Percentiles rank a stretch among this genome's conserved stretches.
Conservation (phyloP, 768 basidiomycete genomes). For the Amanita rimosa region DNA sequence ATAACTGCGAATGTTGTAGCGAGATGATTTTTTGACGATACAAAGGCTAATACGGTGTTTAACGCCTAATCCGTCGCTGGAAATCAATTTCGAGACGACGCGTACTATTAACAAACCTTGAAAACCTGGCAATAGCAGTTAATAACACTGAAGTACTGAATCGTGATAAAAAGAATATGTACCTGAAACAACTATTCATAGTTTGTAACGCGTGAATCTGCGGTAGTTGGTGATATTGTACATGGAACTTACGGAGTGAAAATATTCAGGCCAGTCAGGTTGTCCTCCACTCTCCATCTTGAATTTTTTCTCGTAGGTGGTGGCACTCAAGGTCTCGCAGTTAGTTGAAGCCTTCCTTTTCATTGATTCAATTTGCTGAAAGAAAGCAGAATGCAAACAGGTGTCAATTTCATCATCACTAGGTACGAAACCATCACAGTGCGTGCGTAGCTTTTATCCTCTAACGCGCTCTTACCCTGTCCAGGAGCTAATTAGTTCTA, state of each 20-base stretch:
- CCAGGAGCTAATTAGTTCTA: not conserved
- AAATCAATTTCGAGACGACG: not conserved
- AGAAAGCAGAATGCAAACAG: not conserved
- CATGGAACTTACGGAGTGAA: conserved; percentile 33
- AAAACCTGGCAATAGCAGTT: conserved; percentile 28
- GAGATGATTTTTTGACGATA: conserved; percentile 70
- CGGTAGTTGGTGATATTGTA: not conserved
- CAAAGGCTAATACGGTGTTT: conserved; percentile 83
- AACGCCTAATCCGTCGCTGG: conserved; percentile 36
- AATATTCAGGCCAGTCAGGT: conserved; percentile 51
- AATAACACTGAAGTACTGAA: not conserved
- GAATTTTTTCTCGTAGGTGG: conserved; percentile 1
- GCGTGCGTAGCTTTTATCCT: not conserved
- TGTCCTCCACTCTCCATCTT: conserved; percentile 5
- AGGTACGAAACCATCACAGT: no score
- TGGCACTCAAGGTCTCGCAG: not conserved
- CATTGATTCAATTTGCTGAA: conserved; percentile 14
- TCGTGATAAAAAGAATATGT: not conserved
- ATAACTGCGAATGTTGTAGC: conserved; percentile 72
- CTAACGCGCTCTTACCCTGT: not conserved
- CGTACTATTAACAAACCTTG: conserved; percentile 31
- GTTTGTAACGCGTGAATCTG: not conserved
- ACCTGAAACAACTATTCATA: not conserved
- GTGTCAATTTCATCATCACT: not conserved
- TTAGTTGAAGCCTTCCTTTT: conserved; percentile 5